Evolutionary conservation across 345 rosid genomes (phyloP).

Genomic region (Pseudoturritis turrita): DNA sequence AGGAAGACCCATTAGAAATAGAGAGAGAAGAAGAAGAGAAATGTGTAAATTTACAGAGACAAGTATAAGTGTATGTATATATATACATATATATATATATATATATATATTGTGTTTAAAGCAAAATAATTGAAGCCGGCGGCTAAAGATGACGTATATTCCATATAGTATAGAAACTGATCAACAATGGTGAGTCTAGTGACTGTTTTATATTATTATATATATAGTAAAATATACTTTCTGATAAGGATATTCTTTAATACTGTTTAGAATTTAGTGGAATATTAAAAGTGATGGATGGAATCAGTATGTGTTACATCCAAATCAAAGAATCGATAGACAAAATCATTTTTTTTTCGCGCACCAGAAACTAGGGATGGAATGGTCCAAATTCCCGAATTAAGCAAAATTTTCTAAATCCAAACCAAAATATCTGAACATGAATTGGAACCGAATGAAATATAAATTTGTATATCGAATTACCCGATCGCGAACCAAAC

Average conservation of each 20-base stretch:
- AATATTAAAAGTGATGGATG: not conserved
- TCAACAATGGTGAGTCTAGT: conserved; percentile 10
- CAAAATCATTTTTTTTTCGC: no score
- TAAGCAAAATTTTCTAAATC: no score
- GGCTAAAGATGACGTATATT: not conserved
- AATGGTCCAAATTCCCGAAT: no score
- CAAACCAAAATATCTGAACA: no score
- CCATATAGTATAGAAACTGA: not conserved
- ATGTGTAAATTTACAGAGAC: not conserved
- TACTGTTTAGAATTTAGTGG: not conserved
- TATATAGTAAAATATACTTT: not conserved
- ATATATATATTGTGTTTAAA: not conserved
- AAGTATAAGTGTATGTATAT: not conserved
- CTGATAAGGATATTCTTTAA: not conserved
- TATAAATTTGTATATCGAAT: no score
- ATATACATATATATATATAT: no score
- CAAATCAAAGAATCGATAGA: no score
- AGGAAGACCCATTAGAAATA: conserved; percentile 59
- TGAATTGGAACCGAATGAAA: no score
- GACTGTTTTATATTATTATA: not conserved
- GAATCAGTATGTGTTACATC: not conserved
- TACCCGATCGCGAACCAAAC: no score
- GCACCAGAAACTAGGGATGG: no score
- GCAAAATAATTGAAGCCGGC: not conserved
- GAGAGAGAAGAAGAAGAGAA: conserved; percentile 1